Evolutionary conservation across 164 flowering plant genomes (phyloP), one percentile per base, ranked within the genome.

Genomic region (Hamamelis virginiana): DNA sequence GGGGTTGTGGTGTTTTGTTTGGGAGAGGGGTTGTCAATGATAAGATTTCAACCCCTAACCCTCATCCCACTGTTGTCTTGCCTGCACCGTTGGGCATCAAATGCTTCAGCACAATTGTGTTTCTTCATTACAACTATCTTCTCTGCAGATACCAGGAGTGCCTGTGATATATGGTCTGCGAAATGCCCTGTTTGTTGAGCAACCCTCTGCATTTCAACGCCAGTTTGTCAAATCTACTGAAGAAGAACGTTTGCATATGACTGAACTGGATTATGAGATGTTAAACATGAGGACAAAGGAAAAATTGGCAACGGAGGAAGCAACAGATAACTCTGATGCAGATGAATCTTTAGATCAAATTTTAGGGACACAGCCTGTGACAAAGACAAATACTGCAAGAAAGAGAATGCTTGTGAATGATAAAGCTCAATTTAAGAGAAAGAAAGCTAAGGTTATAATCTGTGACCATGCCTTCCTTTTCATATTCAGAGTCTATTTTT

Each of bases 131-230:
- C 15, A 14, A 44, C 19, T 48, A 63, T 45, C 27, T 65, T 67
- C 6, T 56, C 21, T 74, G 73, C 83, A 95, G 99, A 70, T 86
- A 61, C 94, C 98, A 21, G 91, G 91, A 74, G 97, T 91, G 9
- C 99, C 99, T 62, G 61, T 85, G 28, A 73, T 93, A 57, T 91
- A 58, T 81, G 95, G 84, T 59, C 77, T 89, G 45, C 80, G 89
- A 69, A 89, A 87, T 59, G 83, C 96, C 19, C 79, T 96, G 59
- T 73, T 84, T 55, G 81, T 96, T 63, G 96, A 91, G 69, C 83
- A 78, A 59, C 95, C 91, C 38, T 91, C 99, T 33, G 62, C 71
- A 33, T 74, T 57, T 68, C 94, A 93, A 62, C 91, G 79, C 12
- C 77, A 87, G 26, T 83, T 81, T 82, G 91, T 78, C 55, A 87